A percentile compares a stretch with the other conserved stretches of the same genome.
Evolutionary conservation across 2,329 filamentous ascomycete species (phyloP).

Genomic region (Colletotrichum coccodes): DNA sequence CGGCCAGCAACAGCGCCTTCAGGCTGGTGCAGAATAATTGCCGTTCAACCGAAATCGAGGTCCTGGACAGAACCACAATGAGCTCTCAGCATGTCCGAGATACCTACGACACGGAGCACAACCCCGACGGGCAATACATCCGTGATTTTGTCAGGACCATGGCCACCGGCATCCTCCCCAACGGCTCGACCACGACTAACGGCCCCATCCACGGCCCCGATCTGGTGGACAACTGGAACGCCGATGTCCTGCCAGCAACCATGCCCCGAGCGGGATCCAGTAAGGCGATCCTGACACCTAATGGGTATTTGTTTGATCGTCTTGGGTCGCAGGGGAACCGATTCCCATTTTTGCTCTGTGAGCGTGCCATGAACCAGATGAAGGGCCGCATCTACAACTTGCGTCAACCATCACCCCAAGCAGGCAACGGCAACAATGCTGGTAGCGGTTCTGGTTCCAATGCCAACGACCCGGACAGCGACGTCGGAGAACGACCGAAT

Average conservation of each 20-base stretch:
- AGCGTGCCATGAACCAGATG: constrained; percentile 5
- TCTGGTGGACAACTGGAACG: neutral
- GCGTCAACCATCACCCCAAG: neutral
- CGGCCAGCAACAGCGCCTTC: neutral
- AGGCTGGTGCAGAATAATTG: neutral
- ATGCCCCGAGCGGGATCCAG: neutral
- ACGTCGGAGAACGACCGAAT: neutral
- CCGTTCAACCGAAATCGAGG: constrained; percentile 1
- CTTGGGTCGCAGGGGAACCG: constrained; percentile 10
- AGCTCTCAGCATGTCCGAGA: neutral
- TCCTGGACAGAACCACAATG: neutral
- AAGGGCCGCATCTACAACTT: constrained; percentile 9
- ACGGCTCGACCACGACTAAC: neutral
- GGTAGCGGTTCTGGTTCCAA: neutral
- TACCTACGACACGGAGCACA: constrained; percentile 5
- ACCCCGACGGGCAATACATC: neutral
- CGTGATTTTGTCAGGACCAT: constrained; percentile 1
- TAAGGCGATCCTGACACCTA: neutral
- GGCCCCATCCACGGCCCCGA: neutral
- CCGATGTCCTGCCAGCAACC: neutral
- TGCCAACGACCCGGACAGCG: neutral
- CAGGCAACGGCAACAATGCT: neutral
- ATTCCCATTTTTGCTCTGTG: neutral
- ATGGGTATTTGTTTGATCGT: constrained; percentile 1
- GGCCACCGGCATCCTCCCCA: neutral